A percentile compares a stretch with the other conserved stretches of the same genome.
Evolutionary conservation across 805 yeast genomes (phyloP).

Genomic region (Metschnikowia shivogae): DNA sequence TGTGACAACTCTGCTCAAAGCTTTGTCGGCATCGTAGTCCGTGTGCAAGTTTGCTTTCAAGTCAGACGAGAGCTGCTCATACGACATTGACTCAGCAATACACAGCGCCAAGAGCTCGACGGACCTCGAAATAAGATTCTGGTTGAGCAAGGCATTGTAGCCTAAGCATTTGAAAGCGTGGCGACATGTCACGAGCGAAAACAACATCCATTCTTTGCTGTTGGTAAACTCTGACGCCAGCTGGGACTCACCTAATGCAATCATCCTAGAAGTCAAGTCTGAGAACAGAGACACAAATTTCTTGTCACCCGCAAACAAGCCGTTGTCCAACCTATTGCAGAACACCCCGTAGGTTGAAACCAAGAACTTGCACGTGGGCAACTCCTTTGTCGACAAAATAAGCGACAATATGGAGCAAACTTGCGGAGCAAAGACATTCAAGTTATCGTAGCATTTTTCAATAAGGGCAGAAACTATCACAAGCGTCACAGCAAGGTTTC

Average conservation of each 20-base stretch:
- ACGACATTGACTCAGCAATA: conserved; percentile 22
- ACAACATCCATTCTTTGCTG: conserved; percentile 42
- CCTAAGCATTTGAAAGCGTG: conserved; percentile 38
- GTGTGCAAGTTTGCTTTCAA: conserved; percentile 26
- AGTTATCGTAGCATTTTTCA: conserved; percentile 72
- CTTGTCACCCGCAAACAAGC: conserved; percentile 62
- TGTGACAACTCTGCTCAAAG: conserved; percentile 26
- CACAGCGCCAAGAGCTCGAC: conserved; percentile 38
- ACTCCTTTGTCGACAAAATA: conserved; percentile 55
- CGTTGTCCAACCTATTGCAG: conserved; percentile 45
- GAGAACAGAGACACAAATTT: conserved; percentile 48
- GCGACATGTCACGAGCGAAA: conserved; percentile 39
- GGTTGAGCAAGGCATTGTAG: conserved; percentile 27
- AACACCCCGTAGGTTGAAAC: conserved; percentile 44
- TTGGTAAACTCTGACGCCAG: conserved; percentile 23
- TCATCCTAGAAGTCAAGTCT: conserved; percentile 17
- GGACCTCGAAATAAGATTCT: conserved; percentile 28
- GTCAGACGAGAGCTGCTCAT: conserved; percentile 20
- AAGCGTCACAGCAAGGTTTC: conserved; percentile 80
- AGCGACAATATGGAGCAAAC: conserved; percentile 56
- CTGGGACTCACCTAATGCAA: conserved; percentile 14
- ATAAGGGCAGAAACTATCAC: conserved; percentile 67
- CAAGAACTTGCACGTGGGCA: conserved; percentile 53
- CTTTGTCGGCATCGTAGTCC: conserved; percentile 23
- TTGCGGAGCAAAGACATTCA: conserved; percentile 74